Evolutionary conservation across 495 filamentous ascomycete genomes (phyloP).

Genomic region (Lentithecium fluviatile): DNA sequence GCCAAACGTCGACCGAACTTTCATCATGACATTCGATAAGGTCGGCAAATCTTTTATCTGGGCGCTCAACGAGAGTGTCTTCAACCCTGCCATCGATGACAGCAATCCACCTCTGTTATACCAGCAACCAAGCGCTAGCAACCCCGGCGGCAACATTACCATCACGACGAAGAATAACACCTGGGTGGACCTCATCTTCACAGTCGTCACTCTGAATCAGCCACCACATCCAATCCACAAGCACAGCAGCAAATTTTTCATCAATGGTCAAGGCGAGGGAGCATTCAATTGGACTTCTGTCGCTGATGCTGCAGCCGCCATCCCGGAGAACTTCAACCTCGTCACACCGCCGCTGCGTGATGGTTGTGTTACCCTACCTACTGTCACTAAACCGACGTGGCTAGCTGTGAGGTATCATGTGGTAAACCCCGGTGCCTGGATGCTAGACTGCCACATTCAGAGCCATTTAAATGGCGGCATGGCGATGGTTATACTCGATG

Average conservation of each 20-base stretch:
- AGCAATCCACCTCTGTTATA: slow-evolving; percentile 47
- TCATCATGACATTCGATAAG: slow-evolving; percentile 45
- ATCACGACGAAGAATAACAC: slow-evolving; percentile 51
- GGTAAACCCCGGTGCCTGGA: slow-evolving; percentile 57
- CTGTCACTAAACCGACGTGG: slow-evolving; percentile 48
- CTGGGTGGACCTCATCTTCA: slow-evolving; percentile 59
- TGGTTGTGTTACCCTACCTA: slow-evolving; percentile 47
- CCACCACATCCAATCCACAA: slow-evolving; percentile 61
- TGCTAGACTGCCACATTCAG: slow-evolving; percentile 63
- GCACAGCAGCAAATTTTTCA: slow-evolving; percentile 60
- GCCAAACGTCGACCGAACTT: slow-evolving; percentile 45
- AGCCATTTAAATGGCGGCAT: slow-evolving; percentile 59
- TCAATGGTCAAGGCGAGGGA: slow-evolving; percentile 54
- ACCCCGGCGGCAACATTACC: slow-evolving; percentile 39
- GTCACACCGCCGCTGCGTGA: slow-evolving; percentile 55
- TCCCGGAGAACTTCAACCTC: slow-evolving; percentile 55
- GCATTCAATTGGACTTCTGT: slow-evolving; percentile 53
- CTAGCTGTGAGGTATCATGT: slow-evolving; percentile 58
- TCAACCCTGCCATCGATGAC: slow-evolving; percentile 39
- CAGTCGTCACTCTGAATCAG: slow-evolving; percentile 45
- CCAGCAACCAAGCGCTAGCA: slow-evolving; percentile 39
- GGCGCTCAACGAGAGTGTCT: slow-evolving; percentile 47
- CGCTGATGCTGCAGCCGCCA: slow-evolving; percentile 50
- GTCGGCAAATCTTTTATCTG: slow-evolving; percentile 49
- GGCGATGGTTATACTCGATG: slow-evolving; percentile 56